Evolutionary conservation across 2,329 filamentous ascomycete species (phyloP).

Genomic region (Pseudocercospora vitis): DNA sequence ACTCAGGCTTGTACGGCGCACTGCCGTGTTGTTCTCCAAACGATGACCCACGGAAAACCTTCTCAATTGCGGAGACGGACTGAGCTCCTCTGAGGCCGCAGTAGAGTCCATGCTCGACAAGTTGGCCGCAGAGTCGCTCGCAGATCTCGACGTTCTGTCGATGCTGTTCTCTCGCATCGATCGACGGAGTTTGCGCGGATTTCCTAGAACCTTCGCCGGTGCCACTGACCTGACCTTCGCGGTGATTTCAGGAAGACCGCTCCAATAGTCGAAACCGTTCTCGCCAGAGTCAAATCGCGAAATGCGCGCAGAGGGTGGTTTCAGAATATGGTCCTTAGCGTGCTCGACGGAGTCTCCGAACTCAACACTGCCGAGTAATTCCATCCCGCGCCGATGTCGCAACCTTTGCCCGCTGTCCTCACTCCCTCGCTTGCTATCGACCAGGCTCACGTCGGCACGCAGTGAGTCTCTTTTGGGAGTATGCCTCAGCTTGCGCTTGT

Average conservation of each 20-base stretch:
- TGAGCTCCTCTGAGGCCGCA: constrained; percentile 2
- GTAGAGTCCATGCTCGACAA: constrained; percentile 18
- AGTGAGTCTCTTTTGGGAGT: constrained; percentile 29
- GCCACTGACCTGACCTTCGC: constrained; percentile 12
- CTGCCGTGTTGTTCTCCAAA: constrained; percentile 22
- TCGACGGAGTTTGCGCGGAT: constrained; percentile 21
- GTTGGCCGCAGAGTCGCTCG: constrained; percentile 11
- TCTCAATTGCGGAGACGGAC: constrained; percentile 19
- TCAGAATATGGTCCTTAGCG: constrained; percentile 1
- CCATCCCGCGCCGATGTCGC: constrained; percentile 24
- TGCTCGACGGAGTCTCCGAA: constrained; percentile 3
- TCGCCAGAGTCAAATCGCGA: constrained; percentile 14
- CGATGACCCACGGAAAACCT: constrained; percentile 25
- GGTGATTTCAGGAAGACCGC: constrained; percentile 13
- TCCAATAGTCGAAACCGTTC: constrained; percentile 19
- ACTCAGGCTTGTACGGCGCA: constrained; percentile 24
- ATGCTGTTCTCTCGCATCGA: constrained; percentile 21
- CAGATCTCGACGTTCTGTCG: constrained; percentile 16
- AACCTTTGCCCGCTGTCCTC: constrained; percentile 19
- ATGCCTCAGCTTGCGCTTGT: constrained; percentile 29
- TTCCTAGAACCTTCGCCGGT: constrained; percentile 17
- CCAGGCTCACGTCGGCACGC: constrained; percentile 27
- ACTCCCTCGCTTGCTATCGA: constrained; percentile 22
- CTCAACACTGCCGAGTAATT: constrained; percentile 17
- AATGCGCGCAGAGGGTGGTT: constrained; percentile 6